Evolutionary conservation across 2,329 filamentous ascomycete species (phyloP).

Genomic region (Talaromyces atroroseus): DNA sequence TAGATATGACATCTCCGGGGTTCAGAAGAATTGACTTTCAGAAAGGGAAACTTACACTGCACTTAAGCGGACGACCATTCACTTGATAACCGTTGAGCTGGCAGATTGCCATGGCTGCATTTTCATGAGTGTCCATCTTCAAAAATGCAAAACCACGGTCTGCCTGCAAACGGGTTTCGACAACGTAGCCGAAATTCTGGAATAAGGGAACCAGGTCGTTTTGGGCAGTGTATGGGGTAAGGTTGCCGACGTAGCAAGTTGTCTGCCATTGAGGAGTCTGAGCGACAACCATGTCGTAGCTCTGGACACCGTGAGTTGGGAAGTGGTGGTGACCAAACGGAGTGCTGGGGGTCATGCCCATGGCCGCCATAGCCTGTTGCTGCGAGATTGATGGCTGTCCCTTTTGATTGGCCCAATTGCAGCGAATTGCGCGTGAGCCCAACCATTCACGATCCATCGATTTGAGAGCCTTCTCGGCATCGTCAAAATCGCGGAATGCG

Average conservation of each 20-base stretch:
- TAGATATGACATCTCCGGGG: neutral
- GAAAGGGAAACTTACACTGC: constrained; percentile 70
- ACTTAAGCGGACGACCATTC: constrained; percentile 93
- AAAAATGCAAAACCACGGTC: constrained; percentile 98
- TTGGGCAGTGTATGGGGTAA: constrained; percentile 95
- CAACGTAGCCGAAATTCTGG: constrained; percentile 96
- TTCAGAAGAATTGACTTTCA: constrained; percentile 9
- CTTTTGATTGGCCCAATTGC: constrained; percentile 99
- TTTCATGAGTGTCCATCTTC: constrained; percentile 98
- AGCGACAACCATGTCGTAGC: constrained; percentile 92
- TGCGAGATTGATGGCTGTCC: constrained; percentile 98
- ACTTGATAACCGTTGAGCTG: constrained; percentile 97
- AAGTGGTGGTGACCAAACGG: constrained; percentile 91
- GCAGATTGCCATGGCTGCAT: constrained; percentile 96
- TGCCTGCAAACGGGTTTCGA: constrained; percentile 95
- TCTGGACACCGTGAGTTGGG: constrained; percentile 91
- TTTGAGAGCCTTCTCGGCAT: constrained; percentile 92
- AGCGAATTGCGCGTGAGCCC: constrained; percentile 93
- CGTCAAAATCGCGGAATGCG: constrained; percentile 86
- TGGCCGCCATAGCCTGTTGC: constrained; percentile 92
- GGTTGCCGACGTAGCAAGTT: constrained; percentile 94
- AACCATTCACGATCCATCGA: constrained; percentile 99
- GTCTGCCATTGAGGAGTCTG: constrained; percentile 98
- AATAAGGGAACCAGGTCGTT: constrained; percentile 96
- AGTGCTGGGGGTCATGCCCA: constrained; percentile 96